These are phyloP conservation scores for Xerophyta viscosa DNA, from an alignment of 106 monocot species.

Conservation along the genomic window DNA sequence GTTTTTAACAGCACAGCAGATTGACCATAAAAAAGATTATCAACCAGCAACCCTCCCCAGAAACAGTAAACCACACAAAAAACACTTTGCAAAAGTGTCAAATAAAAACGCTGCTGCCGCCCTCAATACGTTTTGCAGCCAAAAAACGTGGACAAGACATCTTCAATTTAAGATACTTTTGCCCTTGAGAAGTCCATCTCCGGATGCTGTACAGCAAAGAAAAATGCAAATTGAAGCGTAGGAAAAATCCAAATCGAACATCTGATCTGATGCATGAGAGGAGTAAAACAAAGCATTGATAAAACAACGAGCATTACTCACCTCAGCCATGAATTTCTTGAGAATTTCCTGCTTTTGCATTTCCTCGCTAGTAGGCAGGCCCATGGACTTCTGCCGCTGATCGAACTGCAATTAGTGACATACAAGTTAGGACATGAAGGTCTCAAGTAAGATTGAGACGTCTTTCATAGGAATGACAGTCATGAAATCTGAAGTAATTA, in stretches of 20 bases:
- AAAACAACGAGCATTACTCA: not conserved
- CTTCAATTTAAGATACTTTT: slow-evolving; percentile 43
- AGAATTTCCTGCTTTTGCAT: slow-evolving; percentile 89
- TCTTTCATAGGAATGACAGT: no score
- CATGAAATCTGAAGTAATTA: no score
- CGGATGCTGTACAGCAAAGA: slow-evolving; percentile 72
- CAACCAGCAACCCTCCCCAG: no score
- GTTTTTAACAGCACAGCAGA: no score
- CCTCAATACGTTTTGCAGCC: no score
- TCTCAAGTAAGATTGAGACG: no score
- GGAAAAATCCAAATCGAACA: no score
- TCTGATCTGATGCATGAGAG: not conserved
- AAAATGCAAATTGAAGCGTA: not conserved
- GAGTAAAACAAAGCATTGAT: not conserved
- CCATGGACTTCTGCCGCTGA: slow-evolving; percentile 91
- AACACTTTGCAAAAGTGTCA: no score
- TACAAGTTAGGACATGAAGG: no score
- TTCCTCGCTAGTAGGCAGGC: slow-evolving; percentile 83
- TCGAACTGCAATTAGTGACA: slow-evolving; percentile 99
- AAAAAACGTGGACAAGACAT: not conserved
- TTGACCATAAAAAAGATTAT: no score
- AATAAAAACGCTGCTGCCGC: no score
- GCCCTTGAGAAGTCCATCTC: slow-evolving; percentile 96
- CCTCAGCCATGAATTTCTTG: slow-evolving; percentile 96
- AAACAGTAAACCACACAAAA: no score